Base-by-base conservation (phyloP, 2,329 filamentous ascomycete species). In the Pseudogymnoascus sp. region DNA sequence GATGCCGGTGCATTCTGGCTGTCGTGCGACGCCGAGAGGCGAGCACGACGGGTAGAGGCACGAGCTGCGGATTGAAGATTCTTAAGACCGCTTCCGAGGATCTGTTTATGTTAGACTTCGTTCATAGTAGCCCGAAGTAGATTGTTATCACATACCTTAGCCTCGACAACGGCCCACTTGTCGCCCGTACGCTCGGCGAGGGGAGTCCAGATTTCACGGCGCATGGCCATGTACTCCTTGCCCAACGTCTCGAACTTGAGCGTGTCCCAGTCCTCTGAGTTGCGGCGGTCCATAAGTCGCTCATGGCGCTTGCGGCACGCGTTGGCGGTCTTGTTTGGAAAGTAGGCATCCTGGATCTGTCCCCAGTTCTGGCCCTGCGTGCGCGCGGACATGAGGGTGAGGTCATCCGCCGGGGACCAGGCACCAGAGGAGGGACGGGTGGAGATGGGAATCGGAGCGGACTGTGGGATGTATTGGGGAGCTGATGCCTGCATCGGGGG, bases 241-340 rank as follows among this genome's bases (percentile, higher is more conserved):
- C 89, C 88, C 39, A 96, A 77, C 8, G 80, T 79, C 71, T 93
- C 88, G 22, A 92, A 78, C 76, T 89, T 89, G 66, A 86, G 78
- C 18, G 82, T 82, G 68, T 93, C 89, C 87, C 90, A 94, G 69
- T 92, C 88, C 62, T 70, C 78, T 70, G 62, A 71, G 65, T 62
- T 68, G 4, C 66, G 80, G 66, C 87, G 84, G 75, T 93, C 88
- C 79, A 93, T 86, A 66, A 96, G 77, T 39, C 91, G 82, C 75
- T 96, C 91, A 69, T 95, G 90, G 61, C 91, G 84, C 76, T 96
- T 96, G 65, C 91, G 89, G 75, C 91, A 96, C 16, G 91, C 91
- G 72, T 94, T 94, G 62, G 87, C 32, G 7, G 83, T 85, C 77
- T 96, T 96, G 71, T 75, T 79, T 1, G 87, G 88, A 72, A 96